Evolutionary conservation across 768 basidiomycete species (phyloP), one percentile per base, ranked within the genome.

Genomic region (Cytidiella melzeri): DNA sequence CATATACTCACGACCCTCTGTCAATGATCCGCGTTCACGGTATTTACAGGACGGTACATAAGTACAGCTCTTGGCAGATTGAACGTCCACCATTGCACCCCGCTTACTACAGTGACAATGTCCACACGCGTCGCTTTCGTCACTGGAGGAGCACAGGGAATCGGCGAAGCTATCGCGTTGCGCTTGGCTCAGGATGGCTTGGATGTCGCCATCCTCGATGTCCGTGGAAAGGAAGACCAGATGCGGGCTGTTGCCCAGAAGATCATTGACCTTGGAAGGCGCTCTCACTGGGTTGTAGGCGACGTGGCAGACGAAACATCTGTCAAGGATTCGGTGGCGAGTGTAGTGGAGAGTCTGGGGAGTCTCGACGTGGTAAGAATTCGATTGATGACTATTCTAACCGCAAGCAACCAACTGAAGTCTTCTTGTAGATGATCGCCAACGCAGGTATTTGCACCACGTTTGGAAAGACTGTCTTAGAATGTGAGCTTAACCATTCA

Each of bases 291-390:
- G 15, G 55, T 68, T 1, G 38, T 64, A 5, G 73, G 62, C 1
- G 75, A 80, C 51, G 71, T 80, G 2, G 56, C 65, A 4, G 30
- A 56, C 1, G 77, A 79, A 45, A 55, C 54, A 1, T 67, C 75
- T 6, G 76, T 80, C 1, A 61, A 69, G 48, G 48, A 23, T 5
- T 66, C 78, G 62, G 60, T 81, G 2, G 61, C 63, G 3, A 45
- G 46, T 0, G 57, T 59, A 12, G 56, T 61, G 1, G 36, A 60
- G 5, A 53, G 56, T 9, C 61, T 77, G 7, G 77, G 76, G 2
- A 58, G 70, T 3, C 52, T 81, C 19, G 73, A 78, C 51, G 74
- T 76, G 18, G 77, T 78, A 42, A 51, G 76, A 60, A 3, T 5
- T 19, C 7, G 19, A 13, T 10, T 15, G 5, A 7, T 2, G 19